These are phyloP conservation scores for Fonsecaea pedrosoi DNA, from an alignment of 2,329 filamentous ascomycete species.

Conservation along the genomic window DNA sequence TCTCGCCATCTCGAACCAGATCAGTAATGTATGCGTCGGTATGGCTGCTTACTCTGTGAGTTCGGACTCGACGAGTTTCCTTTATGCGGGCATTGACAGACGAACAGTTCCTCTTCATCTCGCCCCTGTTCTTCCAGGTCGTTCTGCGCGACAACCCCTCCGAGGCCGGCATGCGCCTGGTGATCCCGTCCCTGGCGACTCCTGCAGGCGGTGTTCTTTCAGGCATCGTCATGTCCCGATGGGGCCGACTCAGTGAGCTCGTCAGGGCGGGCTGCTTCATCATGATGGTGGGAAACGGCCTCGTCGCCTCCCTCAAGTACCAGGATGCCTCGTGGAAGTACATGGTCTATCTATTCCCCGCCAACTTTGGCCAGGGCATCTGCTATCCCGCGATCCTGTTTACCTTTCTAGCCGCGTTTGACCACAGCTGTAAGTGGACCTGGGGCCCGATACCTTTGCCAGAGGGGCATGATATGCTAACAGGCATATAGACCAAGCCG, in stretches of 20 bases:
- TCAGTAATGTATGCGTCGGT: constrained; percentile 66
- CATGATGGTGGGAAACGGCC: constrained; percentile 54
- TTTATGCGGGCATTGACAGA: not conserved
- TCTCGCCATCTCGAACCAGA: constrained; percentile 62
- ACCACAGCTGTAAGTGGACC: constrained; percentile 60
- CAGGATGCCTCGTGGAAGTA: constrained; percentile 55
- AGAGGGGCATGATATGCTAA: not conserved
- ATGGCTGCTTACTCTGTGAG: constrained; percentile 68
- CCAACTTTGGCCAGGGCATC: constrained; percentile 56
- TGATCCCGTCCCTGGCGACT: constrained; percentile 55
- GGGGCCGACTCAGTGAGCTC: constrained; percentile 52
- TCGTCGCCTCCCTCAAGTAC: constrained; percentile 52
- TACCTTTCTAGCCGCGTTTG: constrained; percentile 67
- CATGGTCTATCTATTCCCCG: constrained; percentile 53
- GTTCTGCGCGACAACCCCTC: constrained; percentile 53
- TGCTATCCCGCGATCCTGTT: constrained; percentile 61
- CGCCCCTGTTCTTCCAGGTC: constrained; percentile 55
- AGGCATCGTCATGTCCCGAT: constrained; percentile 57
- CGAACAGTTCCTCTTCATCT: constrained; percentile 54
- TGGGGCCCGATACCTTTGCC: not conserved
- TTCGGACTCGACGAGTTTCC: constrained; percentile 26
- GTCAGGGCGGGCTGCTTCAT: constrained; percentile 50
- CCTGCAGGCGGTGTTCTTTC: constrained; percentile 54
- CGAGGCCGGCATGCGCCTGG: constrained; percentile 53
- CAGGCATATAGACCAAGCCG: constrained; percentile 62